Base-by-base conservation (phyloP, 2,329 filamentous ascomycete genomes). In the Beauveria sp. region DNA sequence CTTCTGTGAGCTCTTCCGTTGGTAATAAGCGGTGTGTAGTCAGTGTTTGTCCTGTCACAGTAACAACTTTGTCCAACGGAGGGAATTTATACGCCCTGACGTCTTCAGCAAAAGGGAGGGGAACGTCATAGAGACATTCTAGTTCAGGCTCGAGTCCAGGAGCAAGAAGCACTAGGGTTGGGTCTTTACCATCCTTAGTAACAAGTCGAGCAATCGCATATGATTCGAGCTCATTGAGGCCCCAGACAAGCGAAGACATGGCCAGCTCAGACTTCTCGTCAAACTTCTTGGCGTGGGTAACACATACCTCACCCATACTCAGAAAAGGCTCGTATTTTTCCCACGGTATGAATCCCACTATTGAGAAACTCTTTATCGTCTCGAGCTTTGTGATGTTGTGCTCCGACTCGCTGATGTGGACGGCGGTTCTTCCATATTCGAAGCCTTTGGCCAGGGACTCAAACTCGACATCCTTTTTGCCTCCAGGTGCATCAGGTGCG, bases 391-490 rank as follows among this genome's bases (percentile, higher is more conserved):
- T 96, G 61, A 97, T 86, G 66, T 92, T 91, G 71, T 88, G 83
- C 68, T 99, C 93, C 0, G 89, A 89, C 67, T 92, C 87, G 65
- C 85, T 90, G 66, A 99, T 96, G 66, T 89, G 87, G 1, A 99
- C 93, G 2, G 90, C 91, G 0, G 93, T 97, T 61, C 92, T 84
- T 51, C 94, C 94, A 71, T 99, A 99, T 69, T 91, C 87, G 69
- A 93, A 99, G 0, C 94, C 94, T 71, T 92, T 96, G n/a, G 91
- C 91, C 43, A 99, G 80, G 18, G 91, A 84, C 16, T 96, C 92
- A 62, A 86, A 85, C 30, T 89, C 85, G 28, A 99, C 86, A 58
- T 96, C 91, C 59, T 81, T 82, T 75, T 93, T 96, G 14, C 90
- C 89, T 18, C 90, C 91, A 0, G 88, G 86, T 0, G 86, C 86